Evolutionary conservation across 2,329 filamentous ascomycete genomes (phyloP), one percentile per base, ranked within the genome.

Genomic region (Trichoderma sp.): DNA sequence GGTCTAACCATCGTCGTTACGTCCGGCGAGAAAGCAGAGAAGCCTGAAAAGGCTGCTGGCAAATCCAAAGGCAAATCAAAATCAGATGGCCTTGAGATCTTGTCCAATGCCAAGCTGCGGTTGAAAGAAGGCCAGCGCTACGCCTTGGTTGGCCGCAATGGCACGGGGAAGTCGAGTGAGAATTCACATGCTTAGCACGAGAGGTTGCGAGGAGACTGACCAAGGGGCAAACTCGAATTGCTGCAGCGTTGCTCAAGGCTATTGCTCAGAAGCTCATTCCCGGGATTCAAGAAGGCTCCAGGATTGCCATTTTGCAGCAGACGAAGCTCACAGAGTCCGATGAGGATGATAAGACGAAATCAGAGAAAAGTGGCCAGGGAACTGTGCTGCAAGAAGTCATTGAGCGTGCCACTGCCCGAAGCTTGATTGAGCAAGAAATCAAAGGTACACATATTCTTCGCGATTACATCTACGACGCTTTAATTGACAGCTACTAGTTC

Each of bases 251-350:
- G 7, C 83, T 96, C 17, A 88, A 88, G 76, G 93, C 93, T 1
- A 90, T 97, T 75, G 91, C 90, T 5, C 90, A 94, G 73, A 93
- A 93, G 76, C 85, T 94, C 39, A 92, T 97, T 17, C 93, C 93
- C 0, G 93, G 92, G 0, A 90, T 94, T 50, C 89, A 91, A 0
- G 87, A 91, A 74, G 83, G 87, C 34, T 89, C 90, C 0, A 86
- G 90, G 26, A 86, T 93, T 57, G 86, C 90, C 0, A 88, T 94
- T 61, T 79, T 94, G 13, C 91, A 93, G 75, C 92, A 94, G 80
- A 93, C 89, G 0, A 82, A 75, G 59, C 75, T 80, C 32, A 76
- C 74, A 3, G 75, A 79, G 55, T 74, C 73, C 9, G 73, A 83
- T 8, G 81, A 85, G 15, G 80, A 78, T 11, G 57, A 59, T 4